Base-by-base conservation (phyloP, 306 rosid species). In the Acmispon strigosus region DNA sequence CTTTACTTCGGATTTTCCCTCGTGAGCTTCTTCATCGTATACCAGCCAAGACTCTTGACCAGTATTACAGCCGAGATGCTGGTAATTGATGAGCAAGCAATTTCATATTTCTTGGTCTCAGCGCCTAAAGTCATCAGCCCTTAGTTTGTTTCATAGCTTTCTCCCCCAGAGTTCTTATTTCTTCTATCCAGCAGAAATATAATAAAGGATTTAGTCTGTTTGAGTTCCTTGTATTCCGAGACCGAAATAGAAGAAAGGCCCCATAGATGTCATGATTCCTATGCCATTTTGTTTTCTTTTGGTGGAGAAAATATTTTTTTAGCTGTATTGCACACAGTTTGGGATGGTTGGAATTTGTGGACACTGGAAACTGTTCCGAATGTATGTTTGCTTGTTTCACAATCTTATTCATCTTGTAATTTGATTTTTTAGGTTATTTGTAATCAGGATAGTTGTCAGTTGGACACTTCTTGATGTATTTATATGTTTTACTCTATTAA, bases 11-110 rank as follows among this genome's bases (percentile, higher is more conserved):
- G 53, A 95, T 95, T 59, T 95, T 95, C 89, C 99, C 99, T 5
- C 99, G 99, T 13, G 99, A 95, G 82, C 99, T 95, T 76, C 97
- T 95, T 84, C 99, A 95, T 79, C 97, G 99, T 82, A 95, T 95
- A 44, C 99, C 99, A 24, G 93, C 92, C 22, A 95, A 95, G 87
- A 91, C 97, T 51, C 99, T 95, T 41, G 99, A 95, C 45, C 90
- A 43, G 71, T 95, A 37, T 76, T 95, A 95, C 80, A 95, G 90
- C 86, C 87, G 99, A 66, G 99, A 95, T 72, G 86, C 96, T 52
- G 82, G 87, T 41, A 89, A 94, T 81, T 91, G 85, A 90, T 81
- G 70, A 53, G 45, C 41, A 45, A 68, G 73, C 62, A 61, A 62
- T 66, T 58, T 62, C 78, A 8, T 18, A 12, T 34, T 19, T 66